Evolutionary conservation across 345 rosid species (phyloP).

Genomic region (Xanthoceras sorbifolium): DNA sequence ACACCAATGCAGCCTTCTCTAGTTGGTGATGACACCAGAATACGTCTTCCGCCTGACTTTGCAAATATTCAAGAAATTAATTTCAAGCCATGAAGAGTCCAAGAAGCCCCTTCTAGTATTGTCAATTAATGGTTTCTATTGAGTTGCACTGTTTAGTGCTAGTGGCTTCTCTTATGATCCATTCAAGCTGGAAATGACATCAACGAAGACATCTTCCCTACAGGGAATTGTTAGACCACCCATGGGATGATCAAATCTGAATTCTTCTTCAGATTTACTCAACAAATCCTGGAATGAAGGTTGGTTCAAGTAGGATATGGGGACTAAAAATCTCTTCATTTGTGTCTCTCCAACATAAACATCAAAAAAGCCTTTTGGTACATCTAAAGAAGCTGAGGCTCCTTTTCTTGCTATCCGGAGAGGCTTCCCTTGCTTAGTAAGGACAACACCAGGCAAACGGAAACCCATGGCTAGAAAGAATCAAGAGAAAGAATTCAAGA

Average conservation of each 20-base stretch:
- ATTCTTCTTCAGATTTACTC: constrained; percentile 45
- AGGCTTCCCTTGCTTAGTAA: constrained; percentile 7
- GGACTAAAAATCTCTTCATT: constrained; percentile 37
- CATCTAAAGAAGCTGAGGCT: constrained; percentile 12
- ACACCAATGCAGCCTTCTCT: background rate
- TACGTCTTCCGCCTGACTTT: no score
- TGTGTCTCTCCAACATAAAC: constrained; percentile 41
- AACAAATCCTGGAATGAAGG: constrained; percentile 40
- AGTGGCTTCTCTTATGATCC: constrained; percentile 7
- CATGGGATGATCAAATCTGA: constrained; percentile 42
- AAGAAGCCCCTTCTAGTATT: background rate
- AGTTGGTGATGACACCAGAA: background rate
- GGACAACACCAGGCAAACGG: constrained; percentile 12
- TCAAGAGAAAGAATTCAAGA: background rate
- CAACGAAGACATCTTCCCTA: constrained; percentile 32
- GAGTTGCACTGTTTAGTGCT: background rate
- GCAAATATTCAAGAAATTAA: background rate
- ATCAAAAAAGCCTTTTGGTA: constrained; percentile 40
- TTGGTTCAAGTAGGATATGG: constrained; percentile 38
- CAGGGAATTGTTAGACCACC: constrained; percentile 52
- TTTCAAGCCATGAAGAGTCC: background rate
- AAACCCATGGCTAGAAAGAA: constrained; percentile 21
- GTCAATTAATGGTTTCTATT: background rate
- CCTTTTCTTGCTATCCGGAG: background rate
- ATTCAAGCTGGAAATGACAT: constrained; percentile 25